Evolutionary conservation across 441 rosid genomes (phyloP).

Genomic region (Jatropha podagrica): DNA sequence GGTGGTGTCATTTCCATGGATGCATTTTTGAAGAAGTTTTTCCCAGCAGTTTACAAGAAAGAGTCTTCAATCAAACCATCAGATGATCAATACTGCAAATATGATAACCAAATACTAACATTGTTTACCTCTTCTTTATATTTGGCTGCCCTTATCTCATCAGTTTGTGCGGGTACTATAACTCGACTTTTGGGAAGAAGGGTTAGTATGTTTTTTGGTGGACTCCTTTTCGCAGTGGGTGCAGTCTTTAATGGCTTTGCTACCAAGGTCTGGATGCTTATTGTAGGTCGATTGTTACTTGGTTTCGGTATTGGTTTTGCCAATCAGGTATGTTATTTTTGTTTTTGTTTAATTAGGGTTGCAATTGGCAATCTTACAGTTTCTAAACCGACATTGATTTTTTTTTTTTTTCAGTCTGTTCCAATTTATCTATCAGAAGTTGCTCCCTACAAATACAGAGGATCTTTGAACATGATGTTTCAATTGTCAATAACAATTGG

Average conservation of each 20-base stretch:
- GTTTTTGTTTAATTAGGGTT: not conserved
- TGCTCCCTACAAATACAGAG: slow-evolving; percentile 36
- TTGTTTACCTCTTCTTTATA: slow-evolving; percentile 49
- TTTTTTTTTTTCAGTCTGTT: slow-evolving; percentile 25
- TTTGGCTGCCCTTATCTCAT: slow-evolving; percentile 39
- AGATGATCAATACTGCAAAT: slow-evolving; percentile 43
- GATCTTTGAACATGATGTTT: slow-evolving; percentile 37
- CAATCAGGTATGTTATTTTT: slow-evolving; percentile 34
- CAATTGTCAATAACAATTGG: slow-evolving; percentile 39
- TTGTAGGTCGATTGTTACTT: slow-evolving; percentile 36
- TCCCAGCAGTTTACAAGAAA: slow-evolving; percentile 31
- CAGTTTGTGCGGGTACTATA: slow-evolving; percentile 14
- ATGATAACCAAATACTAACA: slow-evolving; percentile 34
- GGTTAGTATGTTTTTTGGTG: slow-evolving; percentile 31
- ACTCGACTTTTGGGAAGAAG: slow-evolving; percentile 34
- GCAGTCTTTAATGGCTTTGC: slow-evolving; percentile 38
- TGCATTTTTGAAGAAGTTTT: slow-evolving; percentile 41
- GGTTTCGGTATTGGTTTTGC: slow-evolving; percentile 48
- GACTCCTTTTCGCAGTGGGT: slow-evolving; percentile 32
- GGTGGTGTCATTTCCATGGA: slow-evolving; percentile 57
- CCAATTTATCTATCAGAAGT: slow-evolving; percentile 45
- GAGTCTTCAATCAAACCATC: slow-evolving; percentile 23
- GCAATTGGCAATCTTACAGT: too few species aligned
- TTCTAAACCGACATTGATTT: not conserved
- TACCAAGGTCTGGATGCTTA: slow-evolving; percentile 30